phyloP scores from a whole-genome alignment of 176 grass and related monocot species.

The Oryza nivara region DNA sequence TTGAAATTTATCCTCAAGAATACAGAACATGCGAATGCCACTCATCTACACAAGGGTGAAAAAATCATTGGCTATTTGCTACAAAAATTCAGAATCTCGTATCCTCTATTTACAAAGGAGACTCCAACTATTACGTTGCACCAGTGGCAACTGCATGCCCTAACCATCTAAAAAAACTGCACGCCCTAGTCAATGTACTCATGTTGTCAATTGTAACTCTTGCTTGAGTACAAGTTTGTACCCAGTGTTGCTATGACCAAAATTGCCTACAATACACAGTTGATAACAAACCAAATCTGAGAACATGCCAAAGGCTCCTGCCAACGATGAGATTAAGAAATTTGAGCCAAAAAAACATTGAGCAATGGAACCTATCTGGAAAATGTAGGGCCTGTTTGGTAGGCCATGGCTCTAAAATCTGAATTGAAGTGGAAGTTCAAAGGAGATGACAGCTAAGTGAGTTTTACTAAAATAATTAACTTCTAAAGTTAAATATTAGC shows the following conservation, averaged over 20 bases:
- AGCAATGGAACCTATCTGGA: neutral
- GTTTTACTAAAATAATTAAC: neutral
- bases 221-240: neutral
- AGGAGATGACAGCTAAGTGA: neutral
- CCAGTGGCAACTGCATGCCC: too few species aligned
- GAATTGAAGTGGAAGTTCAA: neutral
- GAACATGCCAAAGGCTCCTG: neutral
- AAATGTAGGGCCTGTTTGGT: too few species aligned
- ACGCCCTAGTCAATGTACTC: neutral
- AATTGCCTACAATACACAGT: constrained; percentile 29
- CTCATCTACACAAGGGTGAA: neutral
- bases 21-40: neutral
- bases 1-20: neutral
- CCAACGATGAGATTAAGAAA: neutral
- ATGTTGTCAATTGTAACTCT: neutral
- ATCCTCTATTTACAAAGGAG: constrained; percentile 33
- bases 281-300: neutral
- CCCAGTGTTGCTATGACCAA: neutral
- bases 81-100: constrained; percentile 17
- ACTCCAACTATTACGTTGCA: too few species aligned
- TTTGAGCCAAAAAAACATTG: neutral
- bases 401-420: neutral
- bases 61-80: neutral
- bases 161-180: neutral
- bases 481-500: neutral